Base-by-base conservation (phyloP, 2,329 filamentous ascomycete genomes). In the Hirsutella minnesotensis region DNA sequence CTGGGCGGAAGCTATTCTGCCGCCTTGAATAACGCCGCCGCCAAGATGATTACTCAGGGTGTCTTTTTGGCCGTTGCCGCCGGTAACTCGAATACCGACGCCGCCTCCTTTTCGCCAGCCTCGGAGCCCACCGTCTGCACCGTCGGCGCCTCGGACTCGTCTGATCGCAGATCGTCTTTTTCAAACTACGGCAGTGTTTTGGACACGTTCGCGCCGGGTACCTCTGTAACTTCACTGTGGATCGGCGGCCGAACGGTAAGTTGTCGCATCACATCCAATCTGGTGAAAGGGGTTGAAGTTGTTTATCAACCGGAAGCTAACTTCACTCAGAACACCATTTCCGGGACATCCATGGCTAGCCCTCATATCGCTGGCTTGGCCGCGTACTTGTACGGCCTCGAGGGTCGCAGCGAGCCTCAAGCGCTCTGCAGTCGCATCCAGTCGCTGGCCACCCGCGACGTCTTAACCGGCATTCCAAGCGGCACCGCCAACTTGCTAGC, bases 11-110 rank as follows among this genome's bases (percentile, higher is more conserved):
- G 50, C 19, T 47, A 31, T 47, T 68, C 66, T 3, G 43, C 59
- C 1, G 54, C 69, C 24, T 51, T 73, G 44, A 75, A 74, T 61
- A 55, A 50, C 21, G 70, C 70, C 9, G 68, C 71, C 15, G 58
- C 57, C 9, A 58, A 57, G 36, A 58, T 69, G 24, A 59, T 70
- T 47, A 46, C 46, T 19, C 53, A 57, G 1, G 70, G 70, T 27
- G 58, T 73, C 42, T 69, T 71, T 43, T 59, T 72, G 24, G 67
- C 66, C 43, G 70, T 72, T 8, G 71, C 72, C 4, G 72, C 71
- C 13, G 72, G 72, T 29, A 75, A 74, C 40, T 43, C 41, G 40
- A 48, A 48, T 33, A 22, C 35, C 9, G 47, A 51, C 19, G 49
- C 45, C 1, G 43, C 38, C 9, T 15, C 35, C 30, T 41, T 35